Evolutionary conservation across 83 land plant genomes (phyloP), one percentile per base, ranked within the genome.

Genomic region (Larix sibirica): DNA sequence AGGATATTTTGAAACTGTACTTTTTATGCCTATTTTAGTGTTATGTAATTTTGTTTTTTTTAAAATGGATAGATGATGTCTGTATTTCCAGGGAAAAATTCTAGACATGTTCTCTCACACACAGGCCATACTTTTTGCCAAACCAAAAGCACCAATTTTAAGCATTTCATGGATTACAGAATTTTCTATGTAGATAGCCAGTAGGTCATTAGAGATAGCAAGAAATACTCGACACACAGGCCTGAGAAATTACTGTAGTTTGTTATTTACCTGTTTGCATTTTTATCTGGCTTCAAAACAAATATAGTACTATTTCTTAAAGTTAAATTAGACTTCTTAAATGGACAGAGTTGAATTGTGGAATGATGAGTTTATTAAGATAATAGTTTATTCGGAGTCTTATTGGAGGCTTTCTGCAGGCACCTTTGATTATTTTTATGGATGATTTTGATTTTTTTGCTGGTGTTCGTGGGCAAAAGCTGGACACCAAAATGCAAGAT

Each of bases 381-480:
- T 28, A 28, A 28, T 28, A 33, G 14, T 64, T 23, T 83, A 47
- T 71, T 76, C 16, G 6, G n/a, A 54, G 31, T 20, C 33, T 77
- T 36, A 23, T 78, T 59, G n/a, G 8, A 28, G 36, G 56, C 81
- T 85, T 73, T 77, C n/a, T 74, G 64, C 81, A 95, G 95, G 98
- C 99, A 60, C 99, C 99, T 63, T 84, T 97, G 13, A 96, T 97
- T 74, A 91, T 97, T 50, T 94, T 91, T 80, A 95, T 97, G 87
- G 99, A 97, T 67, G 94, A 93, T 83, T 97, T 97, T 87, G 97
- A 97, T 70, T 88, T 85, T 24, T 95, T 97, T 90, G 97, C 96
- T 82, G 98, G 97, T 71, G 94, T 91, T 47, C 96, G 99, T 79
- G 99, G 99, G 21, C 89, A 90, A 61, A 87, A 86, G 13, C 83